A percentile compares a stretch with the other conserved stretches of the same genome.
Evolutionary conservation across 208 protist species (phyloP).

Genomic region (Herpetomonas samuelpessoai): DNA sequence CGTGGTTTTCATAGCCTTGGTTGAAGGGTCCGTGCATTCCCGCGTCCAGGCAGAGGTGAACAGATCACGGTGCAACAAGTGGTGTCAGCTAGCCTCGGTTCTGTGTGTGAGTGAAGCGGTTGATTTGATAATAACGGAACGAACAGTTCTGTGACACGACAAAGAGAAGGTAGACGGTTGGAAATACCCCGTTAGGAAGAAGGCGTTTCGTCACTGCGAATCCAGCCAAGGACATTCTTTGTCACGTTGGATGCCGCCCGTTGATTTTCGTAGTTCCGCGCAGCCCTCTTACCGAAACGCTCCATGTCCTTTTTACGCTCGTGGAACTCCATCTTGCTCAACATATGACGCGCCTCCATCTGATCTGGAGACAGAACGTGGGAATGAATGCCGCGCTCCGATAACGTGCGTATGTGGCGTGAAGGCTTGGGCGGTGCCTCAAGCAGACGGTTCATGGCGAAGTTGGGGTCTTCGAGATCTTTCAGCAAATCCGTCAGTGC

Average conservation of each 20-base stretch:
- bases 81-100: no score
- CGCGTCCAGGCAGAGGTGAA: no score
- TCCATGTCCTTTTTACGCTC: constrained; percentile 69
- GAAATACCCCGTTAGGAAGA: no score
- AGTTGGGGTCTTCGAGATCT: constrained; percentile 47
- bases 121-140: no score
- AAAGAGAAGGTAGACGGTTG: no score
- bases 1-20: no score
- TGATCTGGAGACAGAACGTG: constrained; percentile 54
- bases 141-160: no score
- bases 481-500: constrained; percentile 39
- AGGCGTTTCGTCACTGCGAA: constrained; percentile 43
- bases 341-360: constrained; percentile 68
- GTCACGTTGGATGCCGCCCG: constrained; percentile 64
- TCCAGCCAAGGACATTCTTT: constrained; percentile 85
- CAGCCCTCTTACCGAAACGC: constrained; percentile 54
- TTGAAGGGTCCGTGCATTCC: no score
- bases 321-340: constrained; percentile 80
- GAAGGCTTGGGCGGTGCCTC: constrained; percentile 40
- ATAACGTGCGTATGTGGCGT: constrained; percentile 39
- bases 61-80: no score
- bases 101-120: no score
- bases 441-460: constrained; percentile 41
- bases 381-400: constrained; percentile 70
- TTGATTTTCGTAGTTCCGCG: constrained; percentile 61